phyloP scores from a whole-genome alignment of 371 early-diverging fungal species.

The Capniomyces stellatus region DNA sequence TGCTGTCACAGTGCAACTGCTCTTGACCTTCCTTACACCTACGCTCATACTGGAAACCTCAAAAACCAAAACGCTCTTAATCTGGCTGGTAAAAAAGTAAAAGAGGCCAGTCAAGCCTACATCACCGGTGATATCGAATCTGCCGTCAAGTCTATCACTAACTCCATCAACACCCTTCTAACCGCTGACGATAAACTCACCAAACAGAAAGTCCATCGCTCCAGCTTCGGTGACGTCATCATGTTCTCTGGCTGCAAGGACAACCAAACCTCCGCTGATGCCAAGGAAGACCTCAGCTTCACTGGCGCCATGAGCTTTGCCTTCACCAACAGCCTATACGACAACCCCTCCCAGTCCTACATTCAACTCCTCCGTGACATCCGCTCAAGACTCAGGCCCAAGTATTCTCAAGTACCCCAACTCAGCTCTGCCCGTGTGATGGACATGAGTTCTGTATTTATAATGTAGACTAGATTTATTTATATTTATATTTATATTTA shows the following conservation, averaged over 20 bases:
- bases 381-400: slow-evolving; percentile 39
- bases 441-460: slow-evolving; percentile 49
- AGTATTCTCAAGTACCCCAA: slow-evolving; percentile 68
- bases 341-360: slow-evolving; percentile 45
- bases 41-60: slow-evolving; percentile 46
- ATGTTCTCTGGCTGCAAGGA: slow-evolving; percentile 88
- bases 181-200: slow-evolving; percentile 25
- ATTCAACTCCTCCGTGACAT: slow-evolving; percentile 51
- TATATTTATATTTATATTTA: too few species aligned
- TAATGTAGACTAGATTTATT: too few species aligned
- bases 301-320: slow-evolving; percentile 83
- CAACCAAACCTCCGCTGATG: slow-evolving; percentile 75
- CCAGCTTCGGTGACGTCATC: slow-evolving; percentile 54
- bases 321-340: slow-evolving; percentile 37
- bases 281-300: slow-evolving; percentile 27
- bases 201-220: slow-evolving; percentile 28
- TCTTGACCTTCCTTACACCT: slow-evolving; percentile 70
- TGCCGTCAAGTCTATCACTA: slow-evolving; percentile 7
- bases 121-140: slow-evolving; percentile 8
- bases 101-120: slow-evolving; percentile 11
- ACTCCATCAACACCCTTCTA: slow-evolving; percentile 16
- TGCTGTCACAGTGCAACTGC: slow-evolving; percentile 73
- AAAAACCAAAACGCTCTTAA: slow-evolving; percentile 21
- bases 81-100: slow-evolving; percentile 12
- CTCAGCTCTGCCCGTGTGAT: slow-evolving; percentile 59